These are phyloP conservation scores for Phytophthora chlamydospora DNA, from an alignment of 352 stramenopile genomes.

Conservation along the genomic window DNA sequence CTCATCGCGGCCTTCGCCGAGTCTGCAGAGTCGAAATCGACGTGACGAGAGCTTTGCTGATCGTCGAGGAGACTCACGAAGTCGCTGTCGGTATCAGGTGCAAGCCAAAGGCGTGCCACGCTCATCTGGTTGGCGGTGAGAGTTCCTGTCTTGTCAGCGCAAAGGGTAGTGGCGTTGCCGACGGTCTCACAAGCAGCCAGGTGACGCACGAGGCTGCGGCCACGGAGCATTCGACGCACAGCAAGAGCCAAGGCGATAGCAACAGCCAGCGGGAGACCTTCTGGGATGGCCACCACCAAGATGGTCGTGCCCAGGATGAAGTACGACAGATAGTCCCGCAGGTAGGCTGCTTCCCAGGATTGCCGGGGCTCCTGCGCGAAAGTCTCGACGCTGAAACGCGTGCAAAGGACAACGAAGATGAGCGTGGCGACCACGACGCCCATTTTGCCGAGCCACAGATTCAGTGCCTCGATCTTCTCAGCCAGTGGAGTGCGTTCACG, in stretches of 20 bases:
- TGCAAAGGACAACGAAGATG: conserved; percentile 67
- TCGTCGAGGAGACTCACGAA: conserved; percentile 12
- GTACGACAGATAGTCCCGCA: conserved; percentile 65
- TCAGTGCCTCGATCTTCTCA: conserved; percentile 77
- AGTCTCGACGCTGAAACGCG: conserved; percentile 62
- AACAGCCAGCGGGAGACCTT: conserved; percentile 90
- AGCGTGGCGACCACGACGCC: conserved; percentile 58
- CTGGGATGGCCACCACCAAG: conserved; percentile 85
- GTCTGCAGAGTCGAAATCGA: conserved; percentile 21
- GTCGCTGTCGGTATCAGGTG: conserved; percentile 13
- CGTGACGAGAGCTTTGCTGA: neutral
- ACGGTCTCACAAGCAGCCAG: conserved; percentile 97
- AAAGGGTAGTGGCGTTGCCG: conserved; percentile 97
- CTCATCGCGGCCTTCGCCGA: conserved; percentile 6
- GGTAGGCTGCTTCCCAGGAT: conserved; percentile 41
- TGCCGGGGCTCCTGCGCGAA: conserved; percentile 55
- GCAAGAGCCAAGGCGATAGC: conserved; percentile 90
- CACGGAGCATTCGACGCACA: conserved; percentile 95
- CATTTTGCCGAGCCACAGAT: conserved; percentile 72
- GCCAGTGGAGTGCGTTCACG: conserved; percentile 62
- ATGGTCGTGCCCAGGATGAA: conserved; percentile 92
- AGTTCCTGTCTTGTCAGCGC: conserved; percentile 96
- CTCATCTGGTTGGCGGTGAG: conserved; percentile 97
- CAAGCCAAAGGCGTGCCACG: conserved; percentile 81
- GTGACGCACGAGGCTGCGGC: conserved; percentile 96